phyloP scores from a whole-genome alignment of 1,284 basidiomycete genomes.

The Papiliotrema fonsecae region DNA sequence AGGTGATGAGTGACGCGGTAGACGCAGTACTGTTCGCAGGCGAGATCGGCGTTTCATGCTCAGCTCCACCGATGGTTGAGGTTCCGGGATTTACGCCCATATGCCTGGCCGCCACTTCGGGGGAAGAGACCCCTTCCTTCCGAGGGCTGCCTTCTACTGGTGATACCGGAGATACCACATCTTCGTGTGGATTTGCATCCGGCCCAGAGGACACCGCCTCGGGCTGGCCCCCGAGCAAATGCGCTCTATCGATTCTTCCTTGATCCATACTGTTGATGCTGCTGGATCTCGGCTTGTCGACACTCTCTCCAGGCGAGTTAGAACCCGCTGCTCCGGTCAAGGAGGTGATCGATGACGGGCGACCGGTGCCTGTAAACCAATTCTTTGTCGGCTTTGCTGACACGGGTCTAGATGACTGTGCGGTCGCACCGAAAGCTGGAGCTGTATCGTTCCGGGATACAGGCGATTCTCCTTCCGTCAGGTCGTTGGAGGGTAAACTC shows the following conservation, averaged over 20 bases:
- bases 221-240: neutral
- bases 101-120: neutral
- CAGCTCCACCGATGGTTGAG: neutral
- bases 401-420: conserved; percentile 10
- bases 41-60: neutral
- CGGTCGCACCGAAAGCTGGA: conserved; percentile 8
- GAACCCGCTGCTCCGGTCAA: neutral
- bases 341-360: conserved; percentile 10
- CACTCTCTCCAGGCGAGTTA: neutral
- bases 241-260: no score
- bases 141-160: neutral
- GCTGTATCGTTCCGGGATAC: conserved; percentile 19
- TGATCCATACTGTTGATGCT: no score
- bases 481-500: neutral
- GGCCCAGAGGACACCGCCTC: neutral
- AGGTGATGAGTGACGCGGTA: conserved; percentile 41
- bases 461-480: conserved; percentile 5
- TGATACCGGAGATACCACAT: no score
- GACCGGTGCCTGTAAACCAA: conserved; percentile 22
- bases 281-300: neutral
- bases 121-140: neutral
- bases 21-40: neutral
- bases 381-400: conserved; percentile 21
- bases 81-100: neutral
- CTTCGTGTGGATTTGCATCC: neutral